Evolutionary conservation across 2,329 filamentous ascomycete genomes (phyloP).

Genomic region (Fusarium fracticaudum): DNA sequence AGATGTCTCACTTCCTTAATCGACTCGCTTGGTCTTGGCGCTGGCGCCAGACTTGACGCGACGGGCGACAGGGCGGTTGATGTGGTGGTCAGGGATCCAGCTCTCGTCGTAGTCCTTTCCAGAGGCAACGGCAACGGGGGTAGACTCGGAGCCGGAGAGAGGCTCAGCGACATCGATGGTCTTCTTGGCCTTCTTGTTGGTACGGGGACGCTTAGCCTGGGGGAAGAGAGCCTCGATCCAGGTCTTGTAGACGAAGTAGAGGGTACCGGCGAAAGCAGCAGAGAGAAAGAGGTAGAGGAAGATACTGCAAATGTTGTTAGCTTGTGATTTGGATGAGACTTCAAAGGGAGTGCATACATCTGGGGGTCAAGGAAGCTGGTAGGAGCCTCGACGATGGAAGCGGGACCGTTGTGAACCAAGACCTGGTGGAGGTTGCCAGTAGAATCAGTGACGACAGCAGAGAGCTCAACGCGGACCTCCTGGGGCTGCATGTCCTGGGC

Average conservation of each 20-base stretch:
- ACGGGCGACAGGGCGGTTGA: conserved; percentile 82
- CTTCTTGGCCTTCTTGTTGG: conserved; percentile 73
- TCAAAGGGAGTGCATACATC: conserved; percentile 71
- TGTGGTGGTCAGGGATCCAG: conserved; percentile 92
- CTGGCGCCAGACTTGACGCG: conserved; percentile 69
- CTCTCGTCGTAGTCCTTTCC: conserved; percentile 85
- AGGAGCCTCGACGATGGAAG: conserved; percentile 88
- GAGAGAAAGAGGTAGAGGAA: conserved; percentile 96
- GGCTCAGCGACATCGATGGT: conserved; percentile 67
- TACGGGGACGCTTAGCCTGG: conserved; percentile 77
- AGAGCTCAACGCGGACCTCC: conserved; percentile 81
- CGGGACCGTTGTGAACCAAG: conserved; percentile 81
- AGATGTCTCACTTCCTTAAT: conserved; percentile 37
- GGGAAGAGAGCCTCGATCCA: conserved; percentile 98
- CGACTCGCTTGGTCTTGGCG: conserved; percentile 54
- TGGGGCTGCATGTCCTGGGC: conserved; percentile 92
- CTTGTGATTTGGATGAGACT: not conserved
- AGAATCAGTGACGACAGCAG: conserved; percentile 75
- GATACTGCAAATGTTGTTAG: conserved; percentile 69
- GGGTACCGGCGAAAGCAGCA: conserved; percentile 78
- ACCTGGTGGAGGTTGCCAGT: conserved; percentile 79
- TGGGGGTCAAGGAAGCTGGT: conserved; percentile 94
- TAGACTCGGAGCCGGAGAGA: conserved; percentile 75
- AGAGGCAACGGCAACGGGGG: conserved; percentile 73
- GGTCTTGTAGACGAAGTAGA: conserved; percentile 98